Evolutionary conservation across 2,329 filamentous ascomycete genomes (phyloP).

Genomic region (Dactylellina sp.): DNA sequence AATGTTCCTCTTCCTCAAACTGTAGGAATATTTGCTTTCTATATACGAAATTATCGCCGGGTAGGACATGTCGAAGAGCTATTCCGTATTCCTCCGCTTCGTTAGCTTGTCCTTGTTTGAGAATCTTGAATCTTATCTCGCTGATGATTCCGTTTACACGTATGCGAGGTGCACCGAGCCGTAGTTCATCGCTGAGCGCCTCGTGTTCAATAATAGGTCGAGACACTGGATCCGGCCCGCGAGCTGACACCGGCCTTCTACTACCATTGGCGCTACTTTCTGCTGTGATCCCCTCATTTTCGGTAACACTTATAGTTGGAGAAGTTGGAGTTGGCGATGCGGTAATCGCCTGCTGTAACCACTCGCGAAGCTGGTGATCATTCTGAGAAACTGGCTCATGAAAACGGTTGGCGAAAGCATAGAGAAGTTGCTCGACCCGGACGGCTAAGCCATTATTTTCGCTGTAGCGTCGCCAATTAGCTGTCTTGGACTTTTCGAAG

Average conservation of each 20-base stretch:
- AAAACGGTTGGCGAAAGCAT: conserved; percentile 23
- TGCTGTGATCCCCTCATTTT: conserved; percentile 2
- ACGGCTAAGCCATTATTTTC: not conserved
- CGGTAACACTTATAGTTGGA: not conserved
- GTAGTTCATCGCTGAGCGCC: not conserved
- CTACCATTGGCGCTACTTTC: not conserved
- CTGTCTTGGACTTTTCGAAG: too few species aligned
- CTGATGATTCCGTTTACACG: not conserved
- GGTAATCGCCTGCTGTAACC: conserved; percentile 4
- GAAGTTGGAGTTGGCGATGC: not conserved
- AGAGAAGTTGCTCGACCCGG: conserved; percentile 24
- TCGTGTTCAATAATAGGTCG: too few species aligned
- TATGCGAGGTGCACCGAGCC: not conserved
- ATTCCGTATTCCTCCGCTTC: conserved; percentile 27
- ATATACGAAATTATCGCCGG: conserved; percentile 8
- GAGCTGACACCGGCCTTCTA: not conserved
- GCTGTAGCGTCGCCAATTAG: not conserved
- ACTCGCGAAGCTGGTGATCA: conserved; percentile 27
- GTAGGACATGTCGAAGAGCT: conserved; percentile 21
- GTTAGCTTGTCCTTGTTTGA: conserved; percentile 4
- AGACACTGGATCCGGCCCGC: too few species aligned
- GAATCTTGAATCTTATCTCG: conserved; percentile 18
- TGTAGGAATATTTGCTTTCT: conserved; percentile 12
- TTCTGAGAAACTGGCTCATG: conserved; percentile 19
- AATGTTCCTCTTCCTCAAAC: conserved; percentile 16